Conservation (phyloP, 73 alveolate genomes). For the Vitrella brassicaformis region DNA sequence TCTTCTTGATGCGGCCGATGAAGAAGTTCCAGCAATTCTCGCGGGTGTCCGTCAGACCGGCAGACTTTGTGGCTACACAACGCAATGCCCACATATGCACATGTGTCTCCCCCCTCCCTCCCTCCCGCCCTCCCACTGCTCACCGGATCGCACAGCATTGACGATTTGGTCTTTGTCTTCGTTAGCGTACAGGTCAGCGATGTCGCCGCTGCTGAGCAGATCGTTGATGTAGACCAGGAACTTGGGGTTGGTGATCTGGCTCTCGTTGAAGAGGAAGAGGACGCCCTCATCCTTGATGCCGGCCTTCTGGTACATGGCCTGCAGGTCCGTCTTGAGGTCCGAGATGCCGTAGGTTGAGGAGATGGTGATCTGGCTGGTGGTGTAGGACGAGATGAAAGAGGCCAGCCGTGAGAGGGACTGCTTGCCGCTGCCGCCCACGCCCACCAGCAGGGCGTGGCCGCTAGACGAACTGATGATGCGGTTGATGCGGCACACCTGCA, state of each 20-base stretch:
- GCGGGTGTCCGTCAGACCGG: slow-evolving; percentile 68
- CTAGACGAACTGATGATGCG: slow-evolving; percentile 92
- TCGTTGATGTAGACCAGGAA: slow-evolving; percentile 98
- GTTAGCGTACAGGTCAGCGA: slow-evolving; percentile 89
- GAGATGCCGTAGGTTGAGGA: slow-evolving; percentile 81
- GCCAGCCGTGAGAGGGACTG: slow-evolving; percentile 88
- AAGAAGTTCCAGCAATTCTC: slow-evolving; percentile 97
- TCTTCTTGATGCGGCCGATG: slow-evolving; percentile 91
- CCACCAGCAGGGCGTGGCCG: slow-evolving; percentile 99
- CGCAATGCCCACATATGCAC: too few species aligned
- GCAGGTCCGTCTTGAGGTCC: slow-evolving; percentile 91
- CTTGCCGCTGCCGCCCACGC: slow-evolving; percentile 99
- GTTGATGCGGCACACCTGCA: neutral
- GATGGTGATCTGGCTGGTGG: slow-evolving; percentile 20
- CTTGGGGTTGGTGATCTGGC: slow-evolving; percentile 95
- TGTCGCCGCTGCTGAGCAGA: slow-evolving; percentile 96
- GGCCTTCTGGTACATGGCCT: slow-evolving; percentile 84
- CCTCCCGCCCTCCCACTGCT: neutral
- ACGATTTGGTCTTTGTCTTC: slow-evolving; percentile 90
- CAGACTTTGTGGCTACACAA: slow-evolving; percentile 1
- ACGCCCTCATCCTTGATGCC: slow-evolving; percentile 97
- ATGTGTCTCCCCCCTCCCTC: neutral
- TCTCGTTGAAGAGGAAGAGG: slow-evolving; percentile 97
- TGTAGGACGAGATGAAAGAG: slow-evolving; percentile 62
- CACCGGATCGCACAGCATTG: neutral